Base-by-base conservation (phyloP, 352 stramenopile genomes). In the Phytophthora hybrid region DNA sequence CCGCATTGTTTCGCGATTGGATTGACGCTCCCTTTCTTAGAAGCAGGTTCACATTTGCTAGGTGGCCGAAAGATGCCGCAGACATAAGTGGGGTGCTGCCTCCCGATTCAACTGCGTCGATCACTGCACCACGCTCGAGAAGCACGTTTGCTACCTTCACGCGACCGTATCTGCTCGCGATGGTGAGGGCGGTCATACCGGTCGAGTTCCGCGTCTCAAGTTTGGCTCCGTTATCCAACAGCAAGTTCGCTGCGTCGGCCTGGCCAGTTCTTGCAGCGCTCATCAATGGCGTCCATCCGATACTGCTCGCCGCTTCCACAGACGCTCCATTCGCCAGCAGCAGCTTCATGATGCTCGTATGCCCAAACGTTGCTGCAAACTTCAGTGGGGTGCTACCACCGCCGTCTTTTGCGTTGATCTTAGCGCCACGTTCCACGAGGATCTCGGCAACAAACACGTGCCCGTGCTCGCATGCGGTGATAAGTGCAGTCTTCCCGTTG, bases 271-370 rank as follows among this genome's bases (percentile, higher is more conserved):
- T 19, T 19, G 51, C 51, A 19, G 51, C 51, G 23, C 21, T 57
- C 51, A 57, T 57, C 11, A 57, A 34, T 0, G 51, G 10, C 9
- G 51, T 57, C 51, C 51, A 57, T 21, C 51, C 51, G 9, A 54
- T 54, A 13, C 6, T 13, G 19, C 47, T 54, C 3, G 10, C 4
- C 14, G 47, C 47, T n/a, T 54, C 47, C 2, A 13, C 26, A 23
- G 19, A 54, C 3, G 53, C 52, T 14, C 53, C 63, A 26, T 62
- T 47, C 10, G 44, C n/a, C 13, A 57, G 6, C 14, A 69, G 53
- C 1, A 69, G 16, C 10, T 63, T 46, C 26, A 62, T 44, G 4
- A 63, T 19, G 9, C 60, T 44, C 4, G 19, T n/a, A 31, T 58
- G 52, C 10, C 26, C 53, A 32, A 57, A 59, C 3, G 10, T 14